Evolutionary conservation across 1,284 basidiomycete genomes (phyloP).

Genomic region (Rhodotorula sp.): DNA sequence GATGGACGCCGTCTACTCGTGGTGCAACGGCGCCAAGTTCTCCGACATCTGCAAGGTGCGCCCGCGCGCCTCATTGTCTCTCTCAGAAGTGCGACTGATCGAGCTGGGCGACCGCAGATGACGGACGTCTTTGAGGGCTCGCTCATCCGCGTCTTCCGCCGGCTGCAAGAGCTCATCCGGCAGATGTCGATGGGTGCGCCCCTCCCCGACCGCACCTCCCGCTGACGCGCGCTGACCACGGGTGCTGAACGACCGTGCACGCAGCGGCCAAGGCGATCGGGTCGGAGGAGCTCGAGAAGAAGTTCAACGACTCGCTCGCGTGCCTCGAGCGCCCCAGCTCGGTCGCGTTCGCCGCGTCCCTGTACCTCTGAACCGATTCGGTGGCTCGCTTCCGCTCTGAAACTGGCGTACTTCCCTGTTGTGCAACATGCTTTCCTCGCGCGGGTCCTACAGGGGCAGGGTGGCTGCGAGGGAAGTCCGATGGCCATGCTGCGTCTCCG

Average conservation of each 20-base stretch:
- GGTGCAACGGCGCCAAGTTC: slow-evolving; percentile 98
- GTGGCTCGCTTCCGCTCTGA: too few relatives aligned
- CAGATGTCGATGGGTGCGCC: slow-evolving; percentile 78
- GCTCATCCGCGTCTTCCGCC: slow-evolving; percentile 88
- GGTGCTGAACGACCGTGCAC: background rate
- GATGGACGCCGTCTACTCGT: slow-evolving; percentile 95
- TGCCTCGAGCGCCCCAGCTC: slow-evolving; percentile 89
- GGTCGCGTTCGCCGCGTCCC: slow-evolving; percentile 68
- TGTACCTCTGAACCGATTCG: background rate
- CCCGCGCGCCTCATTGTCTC: slow-evolving; percentile 41
- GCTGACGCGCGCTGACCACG: background rate
- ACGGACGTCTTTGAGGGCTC: slow-evolving; percentile 97
- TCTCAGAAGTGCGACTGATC: too few relatives aligned
- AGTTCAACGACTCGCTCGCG: slow-evolving; percentile 82
- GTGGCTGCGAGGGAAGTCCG: too few relatives aligned
- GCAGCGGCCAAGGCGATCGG: slow-evolving; percentile 87
- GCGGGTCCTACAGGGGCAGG: too few relatives aligned
- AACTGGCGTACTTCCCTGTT: too few relatives aligned
- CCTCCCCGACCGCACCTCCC: too few relatives aligned
- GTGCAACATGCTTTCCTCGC: too few relatives aligned
- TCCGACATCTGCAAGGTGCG: slow-evolving; percentile 82
- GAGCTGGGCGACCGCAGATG: slow-evolving; percentile 58
- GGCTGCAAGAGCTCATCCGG: slow-evolving; percentile 87
- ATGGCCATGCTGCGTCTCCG: too few relatives aligned
- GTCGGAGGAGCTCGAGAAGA: slow-evolving; percentile 86